A percentile compares a stretch with the other conserved stretches of the same genome.
These are phyloP conservation scores for Gossypium herbaceum DNA, from an alignment of 345 rosid genomes.

Conservation along the genomic window DNA sequence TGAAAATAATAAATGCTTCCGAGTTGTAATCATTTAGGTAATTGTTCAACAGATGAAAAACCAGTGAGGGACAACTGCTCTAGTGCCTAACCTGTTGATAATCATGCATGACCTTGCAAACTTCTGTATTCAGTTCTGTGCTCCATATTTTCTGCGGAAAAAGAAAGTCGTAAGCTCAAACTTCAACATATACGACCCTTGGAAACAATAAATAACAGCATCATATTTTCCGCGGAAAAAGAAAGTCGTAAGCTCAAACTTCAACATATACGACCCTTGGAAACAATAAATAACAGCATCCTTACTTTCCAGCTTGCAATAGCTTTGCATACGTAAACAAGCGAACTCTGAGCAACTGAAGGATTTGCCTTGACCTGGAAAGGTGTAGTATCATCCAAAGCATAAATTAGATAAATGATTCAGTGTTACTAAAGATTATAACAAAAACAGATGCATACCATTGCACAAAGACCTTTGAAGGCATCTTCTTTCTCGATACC, in stretches of 20 bases:
- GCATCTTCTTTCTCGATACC: constrained; percentile 99
- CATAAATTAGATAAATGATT: neutral
- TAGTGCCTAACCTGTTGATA: constrained; percentile 65
- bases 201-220: neutral
- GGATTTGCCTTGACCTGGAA: constrained; percentile 87
- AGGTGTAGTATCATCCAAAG: constrained; percentile 13
- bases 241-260: neutral
- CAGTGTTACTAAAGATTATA: neutral
- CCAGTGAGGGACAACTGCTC: constrained; percentile 28
- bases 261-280: neutral
- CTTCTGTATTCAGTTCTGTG: constrained; percentile 76
- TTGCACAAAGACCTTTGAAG: constrained; percentile 89
- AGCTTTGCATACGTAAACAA: constrained; percentile 80
- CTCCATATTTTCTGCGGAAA: constrained; percentile 70
- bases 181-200: neutral
- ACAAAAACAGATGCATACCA: constrained; percentile 45
- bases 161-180: neutral
- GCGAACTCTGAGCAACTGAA: constrained; percentile 82
- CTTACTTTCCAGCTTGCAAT: constrained; percentile 99
- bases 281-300: constrained; percentile 1
- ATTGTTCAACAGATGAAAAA: neutral
- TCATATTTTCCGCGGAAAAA: constrained; percentile 61
- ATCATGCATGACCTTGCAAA: constrained; percentile 87
- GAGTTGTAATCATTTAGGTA: neutral
- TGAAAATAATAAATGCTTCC: neutral